Evolutionary conservation across 805 yeast genomes (phyloP), one percentile per base, ranked within the genome.

Genomic region (Candida montana): DNA sequence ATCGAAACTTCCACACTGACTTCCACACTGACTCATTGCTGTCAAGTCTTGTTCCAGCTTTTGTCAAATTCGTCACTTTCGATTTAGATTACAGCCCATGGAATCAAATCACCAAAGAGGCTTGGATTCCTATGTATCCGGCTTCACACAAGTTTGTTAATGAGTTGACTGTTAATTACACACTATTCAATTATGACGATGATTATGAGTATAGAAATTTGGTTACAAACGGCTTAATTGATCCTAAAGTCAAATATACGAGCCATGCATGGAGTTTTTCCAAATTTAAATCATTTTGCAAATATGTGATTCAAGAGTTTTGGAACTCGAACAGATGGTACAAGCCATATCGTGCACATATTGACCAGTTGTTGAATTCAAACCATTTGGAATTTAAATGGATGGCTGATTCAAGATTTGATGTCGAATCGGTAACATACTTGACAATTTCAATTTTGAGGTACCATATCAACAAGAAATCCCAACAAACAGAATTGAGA

Each of bases 51-150:
- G 9, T 21, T 21, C 24, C 24, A 11, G 15, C 18, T 8, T 18
- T 41, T 3, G 18, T 24, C 23, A 16, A 30, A 23, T 37, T 41
- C 37, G 23, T 41, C 27, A 37, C 41, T 7, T 33, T 36, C 7
- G 45, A 41, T 13, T 27, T 41, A 6, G 45, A 41, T 29, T 37
- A 33, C 23, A 24, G 37, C 23, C 45, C 45, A 11, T n/a, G 31
- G 15, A 21, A 34, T 8, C 30, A 33, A 26, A 24, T 41, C 15
- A 33, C 21, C 17, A 27, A 23, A 21, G 45, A 41, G 18, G 16
- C 35, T 6, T 41, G 37, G 30, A 21, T 41, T n/a, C 45, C 45
- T 4, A 21, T 20, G 6, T 37, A 33, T 29, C 35, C 45, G 12
- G n/a, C 41, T 2, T 31, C 45, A 7, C 41, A 41, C 10, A 37